These are phyloP conservation scores for Flaveria bidentis DNA, from an alignment of 129 eudicot genomes.

Conservation along the genomic window DNA sequence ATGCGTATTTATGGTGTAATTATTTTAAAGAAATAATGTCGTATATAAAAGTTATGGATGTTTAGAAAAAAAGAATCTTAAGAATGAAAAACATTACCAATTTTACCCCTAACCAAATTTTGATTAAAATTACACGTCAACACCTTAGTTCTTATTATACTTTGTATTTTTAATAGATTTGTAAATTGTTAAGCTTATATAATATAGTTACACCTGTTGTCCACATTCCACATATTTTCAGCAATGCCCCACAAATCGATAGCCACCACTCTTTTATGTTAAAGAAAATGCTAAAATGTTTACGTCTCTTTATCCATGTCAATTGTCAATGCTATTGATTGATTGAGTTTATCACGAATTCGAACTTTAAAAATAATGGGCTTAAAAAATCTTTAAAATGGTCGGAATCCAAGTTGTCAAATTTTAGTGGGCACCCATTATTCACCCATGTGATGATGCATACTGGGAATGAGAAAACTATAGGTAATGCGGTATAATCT, in stretches of 20 bases:
- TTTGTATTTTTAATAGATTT: too few species aligned
- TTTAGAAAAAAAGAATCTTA: too few species aligned
- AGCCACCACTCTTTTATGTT: not conserved
- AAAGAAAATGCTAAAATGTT: not conserved
- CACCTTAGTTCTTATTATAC: too few species aligned
- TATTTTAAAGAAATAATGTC: too few species aligned
- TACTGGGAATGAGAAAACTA: not conserved
- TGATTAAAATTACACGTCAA: too few species aligned
- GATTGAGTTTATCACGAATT: not conserved
- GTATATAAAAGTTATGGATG: too few species aligned
- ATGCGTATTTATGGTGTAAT: too few species aligned
- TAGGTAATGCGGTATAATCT: not conserved
- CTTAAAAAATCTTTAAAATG: not conserved
- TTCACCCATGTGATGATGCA: not conserved
- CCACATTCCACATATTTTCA: not conserved
- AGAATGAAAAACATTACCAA: too few species aligned
- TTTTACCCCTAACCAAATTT: too few species aligned
- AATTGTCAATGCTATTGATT: not conserved
- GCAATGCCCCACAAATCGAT: not conserved
- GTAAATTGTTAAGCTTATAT: too few species aligned
- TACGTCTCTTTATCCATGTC: conserved; percentile 3
- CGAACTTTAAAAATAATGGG: not conserved
- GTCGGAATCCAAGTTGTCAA: not conserved
- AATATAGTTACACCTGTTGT: not conserved
- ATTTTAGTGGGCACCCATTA: conserved; percentile 1